Base-by-base conservation (phyloP, 345 rosid species). In the Pseudoturritis turrita region DNA sequence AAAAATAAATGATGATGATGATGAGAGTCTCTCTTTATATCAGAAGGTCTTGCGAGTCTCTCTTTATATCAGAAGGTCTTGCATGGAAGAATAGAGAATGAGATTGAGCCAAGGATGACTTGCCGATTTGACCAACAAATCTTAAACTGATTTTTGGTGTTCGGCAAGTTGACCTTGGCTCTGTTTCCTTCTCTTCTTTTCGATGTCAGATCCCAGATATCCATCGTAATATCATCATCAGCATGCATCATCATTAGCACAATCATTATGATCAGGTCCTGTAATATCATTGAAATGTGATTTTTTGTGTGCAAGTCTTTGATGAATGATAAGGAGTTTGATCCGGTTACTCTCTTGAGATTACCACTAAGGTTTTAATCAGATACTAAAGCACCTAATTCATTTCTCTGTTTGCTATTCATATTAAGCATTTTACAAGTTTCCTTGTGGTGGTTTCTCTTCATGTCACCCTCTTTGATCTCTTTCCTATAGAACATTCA, bases 101-200 rank as follows among this genome's bases (percentile, higher is more conserved):
- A 69, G 43, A 11, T 4, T 75, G 79, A 75, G 75, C 79, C 79
- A 75, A 75, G 40, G 79, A 75, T 69, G 79, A 75, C 75, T 75
- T 75, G 75, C 75, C 79, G 75, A 59, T 36, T 19, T 23, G 8
- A 52, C 25, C 51, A 35, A 62, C 7, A 0, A 45, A 75, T 17
- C 40, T 60, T 5, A 17, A 33, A 33, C 5, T 33, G 49, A 5
- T 51, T 44, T 51, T 14, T 54, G 51, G 59, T 46, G 43, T 19
- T n/a, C 68, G 79, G 75, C 79, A 75, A 68, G 79, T 69, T 47
- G 22, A 62, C 31, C 22, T 76, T 76, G 71, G 75, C 65, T 76
- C 75, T 62, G 49, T 69, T 70, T 69, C 61, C 44, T 69, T 69
- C 75, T 62, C 71, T 76, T 69, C 63, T 76, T 62, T 69, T 76